phyloP scores from a whole-genome alignment of 768 basidiomycete species.

The Panaeolus papilionaceus region DNA sequence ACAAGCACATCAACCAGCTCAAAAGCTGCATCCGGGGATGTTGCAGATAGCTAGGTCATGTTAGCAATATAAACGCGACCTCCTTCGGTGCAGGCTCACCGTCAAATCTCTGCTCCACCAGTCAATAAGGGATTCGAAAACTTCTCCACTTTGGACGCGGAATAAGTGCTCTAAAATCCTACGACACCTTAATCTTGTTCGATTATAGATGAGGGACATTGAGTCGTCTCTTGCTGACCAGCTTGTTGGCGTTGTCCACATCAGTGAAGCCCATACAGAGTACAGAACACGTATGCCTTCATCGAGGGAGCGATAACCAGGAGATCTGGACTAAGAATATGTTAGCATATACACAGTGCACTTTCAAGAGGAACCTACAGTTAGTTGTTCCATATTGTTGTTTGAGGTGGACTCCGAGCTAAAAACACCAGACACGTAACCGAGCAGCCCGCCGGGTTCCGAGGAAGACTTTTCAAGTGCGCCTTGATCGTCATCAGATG shows the following conservation, averaged over 20 bases:
- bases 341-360: background rate
- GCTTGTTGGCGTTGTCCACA: conserved; percentile 51
- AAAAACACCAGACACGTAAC: conserved; percentile 93
- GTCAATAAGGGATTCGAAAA: conserved; percentile 82
- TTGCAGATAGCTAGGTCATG: conserved; percentile 39
- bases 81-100: conserved; percentile 40
- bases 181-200: conserved; percentile 72
- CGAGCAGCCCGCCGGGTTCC: conserved; percentile 75
- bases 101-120: conserved; percentile 74
- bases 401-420: conserved; percentile 64
- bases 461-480: conserved; percentile 56
- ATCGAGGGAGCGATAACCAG: conserved; percentile 78
- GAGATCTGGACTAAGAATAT: conserved; percentile 63
- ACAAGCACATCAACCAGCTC: conserved; percentile 86
- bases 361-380: conserved; percentile 45
- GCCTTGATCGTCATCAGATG: conserved; percentile 62
- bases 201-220: conserved; percentile 66
- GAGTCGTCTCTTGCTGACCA: conserved; percentile 72
- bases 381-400: conserved; percentile 59
- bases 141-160: conserved; percentile 78
- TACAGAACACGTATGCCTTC: conserved; percentile 84
- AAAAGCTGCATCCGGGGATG: conserved; percentile 63
- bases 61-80: conserved; percentile 19
- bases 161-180: conserved; percentile 88
- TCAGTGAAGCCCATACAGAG: conserved; percentile 70